Base-by-base conservation (phyloP, 306 rosid genomes). In the Mimosa pudica region DNA sequence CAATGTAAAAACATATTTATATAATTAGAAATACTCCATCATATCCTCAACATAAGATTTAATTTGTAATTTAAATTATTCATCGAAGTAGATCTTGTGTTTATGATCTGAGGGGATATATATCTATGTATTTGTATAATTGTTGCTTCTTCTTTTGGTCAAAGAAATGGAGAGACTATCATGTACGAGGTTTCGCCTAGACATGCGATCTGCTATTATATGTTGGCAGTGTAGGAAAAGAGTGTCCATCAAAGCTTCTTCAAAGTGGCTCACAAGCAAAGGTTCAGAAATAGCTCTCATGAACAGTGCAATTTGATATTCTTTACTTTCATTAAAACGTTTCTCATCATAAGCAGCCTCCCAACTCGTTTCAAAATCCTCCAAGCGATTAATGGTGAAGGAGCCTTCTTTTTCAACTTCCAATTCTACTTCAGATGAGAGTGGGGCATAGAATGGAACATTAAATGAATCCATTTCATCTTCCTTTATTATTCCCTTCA, bases 231-330 rank as follows among this genome's bases (percentile, higher is more conserved):
- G 69, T 4, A n/a, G 10, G 2, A 80, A 84, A 11, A 80, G 60
- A 36, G 80, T 75, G 0, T 80, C 84, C 33, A 76, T 80, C 33
- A 84, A 76, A 38, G 46, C 76, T 62, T 75, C 84, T 35, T 76
- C 82, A 11, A 80, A 84, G n/a, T 80, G 79, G 33, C 72, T 72
- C 36, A 65, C 9, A 2, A 80, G 79, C 10, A 84, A 65, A 6
- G 84, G 87, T 77, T 80, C 82, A 18, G 76, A 79, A 66, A 80
- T 76, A 61, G 79, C 79, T 67, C 87, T 84, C 79, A 84, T 71
- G 42, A 65, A 84, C 49, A 24, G 66, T 35, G 87, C 79, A 55
- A n/a, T n/a, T n/a, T 55, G 61, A 0, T 55, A n/a, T 55, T 55
- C 11, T 55, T 55, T 55, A 7, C 10, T n/a, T 0, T 7, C 61